Evolutionary conservation across 139 green algal genomes (phyloP).

Genomic region (Dunaliella primolecta): DNA sequence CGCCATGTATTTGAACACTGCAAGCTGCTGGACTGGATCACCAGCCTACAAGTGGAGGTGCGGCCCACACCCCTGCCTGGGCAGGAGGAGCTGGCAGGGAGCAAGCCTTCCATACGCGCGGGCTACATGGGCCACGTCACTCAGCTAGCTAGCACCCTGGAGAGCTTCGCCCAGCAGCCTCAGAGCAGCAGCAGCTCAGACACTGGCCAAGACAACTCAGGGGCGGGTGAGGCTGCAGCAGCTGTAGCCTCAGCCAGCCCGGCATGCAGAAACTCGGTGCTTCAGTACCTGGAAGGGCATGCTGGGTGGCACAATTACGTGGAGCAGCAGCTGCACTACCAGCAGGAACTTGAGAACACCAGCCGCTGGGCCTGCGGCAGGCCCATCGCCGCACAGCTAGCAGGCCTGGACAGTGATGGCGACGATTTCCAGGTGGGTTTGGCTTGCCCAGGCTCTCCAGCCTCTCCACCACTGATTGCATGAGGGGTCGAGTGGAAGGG

Average conservation of each 20-base stretch:
- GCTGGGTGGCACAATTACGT: constrained; percentile 49
- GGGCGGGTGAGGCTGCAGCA: too few species aligned
- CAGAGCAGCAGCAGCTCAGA: not conserved
- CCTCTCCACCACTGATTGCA: too few species aligned
- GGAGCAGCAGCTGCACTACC: constrained; percentile 31
- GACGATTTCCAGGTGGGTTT: constrained; percentile 55
- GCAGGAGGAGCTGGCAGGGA: constrained; percentile 23
- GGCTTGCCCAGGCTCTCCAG: too few species aligned
- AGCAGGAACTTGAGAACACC: constrained; percentile 58
- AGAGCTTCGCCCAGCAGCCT: constrained; percentile 2
- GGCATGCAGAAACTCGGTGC: constrained; percentile 24
- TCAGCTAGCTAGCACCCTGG: constrained; percentile 58
- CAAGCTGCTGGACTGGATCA: constrained; percentile 63
- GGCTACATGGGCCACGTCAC: constrained; percentile 86
- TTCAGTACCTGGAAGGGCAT: constrained; percentile 34
- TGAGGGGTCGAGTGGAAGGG: too few species aligned
- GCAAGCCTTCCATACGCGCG: constrained; percentile 52
- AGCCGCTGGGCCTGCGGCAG: constrained; percentile 60
- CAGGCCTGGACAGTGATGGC: constrained; percentile 50
- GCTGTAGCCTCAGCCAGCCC: not conserved
- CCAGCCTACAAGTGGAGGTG: constrained; percentile 49
- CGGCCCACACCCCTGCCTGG: constrained; percentile 32
- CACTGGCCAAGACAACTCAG: not conserved
- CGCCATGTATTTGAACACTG: constrained; percentile 64
- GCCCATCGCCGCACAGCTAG: constrained; percentile 41